These are phyloP conservation scores for Plectosphaerella sp. DNA, from an alignment of 2,329 filamentous ascomycete species.

Conservation along the genomic window DNA sequence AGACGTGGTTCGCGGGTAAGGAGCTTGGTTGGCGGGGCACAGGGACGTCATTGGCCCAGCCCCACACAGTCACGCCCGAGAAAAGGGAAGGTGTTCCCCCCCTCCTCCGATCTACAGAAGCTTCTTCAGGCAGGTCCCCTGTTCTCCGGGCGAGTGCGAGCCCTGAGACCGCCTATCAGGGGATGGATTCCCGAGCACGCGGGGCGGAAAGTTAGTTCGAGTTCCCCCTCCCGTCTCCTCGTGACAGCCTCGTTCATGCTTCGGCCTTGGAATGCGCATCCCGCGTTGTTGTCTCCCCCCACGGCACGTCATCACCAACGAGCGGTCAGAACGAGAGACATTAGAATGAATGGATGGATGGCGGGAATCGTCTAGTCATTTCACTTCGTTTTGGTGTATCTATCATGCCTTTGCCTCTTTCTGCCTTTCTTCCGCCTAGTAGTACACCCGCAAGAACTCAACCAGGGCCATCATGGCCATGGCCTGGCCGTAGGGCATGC, in stretches of 20 bases:
- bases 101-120: not conserved
- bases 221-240: not conserved
- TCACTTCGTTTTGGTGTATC: not conserved
- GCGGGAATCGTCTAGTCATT: not conserved
- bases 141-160: not conserved
- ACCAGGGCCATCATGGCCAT: slow-evolving; percentile 81
- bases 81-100: no score
- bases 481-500: slow-evolving; percentile 80
- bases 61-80: not conserved
- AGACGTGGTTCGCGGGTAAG: no score
- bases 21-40: no score
- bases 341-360: not conserved
- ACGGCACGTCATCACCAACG: not conserved
- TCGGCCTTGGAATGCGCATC: slow-evolving; percentile 1
- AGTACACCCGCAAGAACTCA: slow-evolving; percentile 59
- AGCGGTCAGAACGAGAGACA: not conserved
- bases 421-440: slow-evolving; percentile 2
- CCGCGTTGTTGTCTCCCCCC: not conserved
- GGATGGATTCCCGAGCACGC: no score
- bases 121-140: not conserved
- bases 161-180: no score
- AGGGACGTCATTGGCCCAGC: not conserved
- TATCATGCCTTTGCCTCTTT: not conserved
- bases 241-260: not conserved
- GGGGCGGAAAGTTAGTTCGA: no score